These are phyloP conservation scores for Plasmodium gonderi DNA, from an alignment of 169 alveolate species.

Conservation along the genomic window DNA sequence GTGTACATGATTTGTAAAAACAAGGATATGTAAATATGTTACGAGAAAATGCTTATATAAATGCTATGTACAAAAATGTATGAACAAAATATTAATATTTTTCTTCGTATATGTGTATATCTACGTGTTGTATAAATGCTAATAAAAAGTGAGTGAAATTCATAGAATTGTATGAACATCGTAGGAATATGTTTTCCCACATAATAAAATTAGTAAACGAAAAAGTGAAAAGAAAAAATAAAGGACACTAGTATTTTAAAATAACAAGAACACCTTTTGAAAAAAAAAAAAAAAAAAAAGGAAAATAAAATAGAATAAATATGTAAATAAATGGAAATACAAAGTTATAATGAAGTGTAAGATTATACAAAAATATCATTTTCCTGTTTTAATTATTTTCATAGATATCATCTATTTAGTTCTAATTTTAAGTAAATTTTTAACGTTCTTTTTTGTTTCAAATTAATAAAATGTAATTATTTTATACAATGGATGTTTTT, in stretches of 20 bases:
- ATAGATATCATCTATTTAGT: constrained; percentile 48
- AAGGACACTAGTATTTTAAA: constrained; percentile 33
- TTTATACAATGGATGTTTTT: not conserved
- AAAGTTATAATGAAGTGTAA: not conserved
- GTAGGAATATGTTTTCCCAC: not conserved
- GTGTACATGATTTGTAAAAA: not conserved
- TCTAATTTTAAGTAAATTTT: constrained; percentile 17
- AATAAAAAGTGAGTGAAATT: not conserved
- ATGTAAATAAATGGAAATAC: not conserved
- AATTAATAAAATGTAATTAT: not conserved
- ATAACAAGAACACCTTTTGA: constrained; percentile 4
- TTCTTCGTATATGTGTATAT: not conserved
- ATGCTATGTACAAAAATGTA: not conserved
- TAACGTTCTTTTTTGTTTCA: constrained; percentile 15
- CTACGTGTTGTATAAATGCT: not conserved
- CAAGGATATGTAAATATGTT: not conserved
- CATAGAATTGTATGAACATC: not conserved
- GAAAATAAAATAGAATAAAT: not conserved
- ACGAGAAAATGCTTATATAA: not conserved
- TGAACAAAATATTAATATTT: not conserved
- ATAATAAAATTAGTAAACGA: not conserved
- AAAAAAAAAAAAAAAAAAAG: constrained; percentile 8
- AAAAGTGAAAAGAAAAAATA: not conserved
- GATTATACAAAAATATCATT: not conserved
- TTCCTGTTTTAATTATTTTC: constrained; percentile 6